phyloP scores from a whole-genome alignment of 495 filamentous ascomycete genomes.

The Penicillium cosmopolitanum region DNA sequence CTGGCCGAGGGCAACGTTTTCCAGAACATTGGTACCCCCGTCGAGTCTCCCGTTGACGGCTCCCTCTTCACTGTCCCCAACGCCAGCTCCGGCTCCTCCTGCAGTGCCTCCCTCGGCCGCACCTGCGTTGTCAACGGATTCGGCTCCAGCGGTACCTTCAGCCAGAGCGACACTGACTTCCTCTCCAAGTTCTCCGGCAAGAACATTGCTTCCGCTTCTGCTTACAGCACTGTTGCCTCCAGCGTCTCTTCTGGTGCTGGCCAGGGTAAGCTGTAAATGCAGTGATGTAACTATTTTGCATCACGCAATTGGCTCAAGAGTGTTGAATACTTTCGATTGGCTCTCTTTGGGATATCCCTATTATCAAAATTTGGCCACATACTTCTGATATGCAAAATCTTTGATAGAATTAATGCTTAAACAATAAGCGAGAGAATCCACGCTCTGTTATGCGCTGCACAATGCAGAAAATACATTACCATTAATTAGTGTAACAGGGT shows the following conservation, averaged over 20 bases:
- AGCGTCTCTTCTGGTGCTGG: slow-evolving; percentile 39
- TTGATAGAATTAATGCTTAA: neutral
- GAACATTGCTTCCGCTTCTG: slow-evolving; percentile 48
- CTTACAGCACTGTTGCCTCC: slow-evolving; percentile 36
- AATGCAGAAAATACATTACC: too few species aligned
- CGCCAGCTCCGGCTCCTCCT: slow-evolving; percentile 39
- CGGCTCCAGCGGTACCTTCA: slow-evolving; percentile 44
- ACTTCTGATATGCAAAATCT: neutral
- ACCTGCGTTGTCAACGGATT: slow-evolving; percentile 52
- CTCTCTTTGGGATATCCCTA: neutral
- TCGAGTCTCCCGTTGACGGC: slow-evolving; percentile 37
- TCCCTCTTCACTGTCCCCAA: slow-evolving; percentile 47
- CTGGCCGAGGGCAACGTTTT: slow-evolving; percentile 65
- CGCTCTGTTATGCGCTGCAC: too few species aligned
- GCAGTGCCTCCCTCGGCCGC: slow-evolving; percentile 47
- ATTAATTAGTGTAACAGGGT: too few species aligned
- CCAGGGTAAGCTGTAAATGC: slow-evolving; percentile 37
- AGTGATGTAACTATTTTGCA: neutral
- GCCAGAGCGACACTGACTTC: slow-evolving; percentile 42
- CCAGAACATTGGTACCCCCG: slow-evolving; percentile 46
- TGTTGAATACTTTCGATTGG: neutral
- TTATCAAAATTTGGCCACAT: neutral
- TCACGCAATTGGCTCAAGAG: neutral
- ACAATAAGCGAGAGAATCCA: neutral
- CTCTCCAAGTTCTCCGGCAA: slow-evolving; percentile 54